Conservation (phyloP, 257 asterid genomes). For the Leonotis leonurus region DNA sequence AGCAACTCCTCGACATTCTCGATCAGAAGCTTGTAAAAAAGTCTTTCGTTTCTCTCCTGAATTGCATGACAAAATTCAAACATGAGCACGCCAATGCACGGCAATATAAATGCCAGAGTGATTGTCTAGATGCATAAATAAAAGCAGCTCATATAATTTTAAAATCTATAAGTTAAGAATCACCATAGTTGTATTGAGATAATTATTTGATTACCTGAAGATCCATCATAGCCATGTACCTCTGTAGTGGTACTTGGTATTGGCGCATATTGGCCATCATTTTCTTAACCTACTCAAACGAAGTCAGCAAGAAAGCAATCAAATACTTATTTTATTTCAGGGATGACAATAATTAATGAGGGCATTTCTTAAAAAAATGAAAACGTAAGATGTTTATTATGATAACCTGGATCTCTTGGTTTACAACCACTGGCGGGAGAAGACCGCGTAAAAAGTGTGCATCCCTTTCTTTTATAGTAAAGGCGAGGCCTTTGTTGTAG, state of each 20-base stretch:
- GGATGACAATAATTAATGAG: not conserved
- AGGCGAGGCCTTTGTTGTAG: constrained; percentile 95
- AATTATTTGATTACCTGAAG: constrained; percentile 62
- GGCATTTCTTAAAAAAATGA: not conserved
- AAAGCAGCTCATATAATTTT: not conserved
- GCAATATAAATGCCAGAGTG: too few species aligned
- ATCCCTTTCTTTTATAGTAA: constrained; percentile 83
- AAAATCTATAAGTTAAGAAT: not conserved
- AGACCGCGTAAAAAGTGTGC: constrained; percentile 95
- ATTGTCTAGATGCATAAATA: not conserved
- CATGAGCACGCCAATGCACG: too few species aligned
- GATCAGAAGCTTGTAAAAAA: constrained; percentile 95
- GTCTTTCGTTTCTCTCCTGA: constrained; percentile 86
- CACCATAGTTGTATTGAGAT: not conserved
- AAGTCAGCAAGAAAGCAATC: constrained; percentile 1
- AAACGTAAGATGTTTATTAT: constrained; percentile 1
- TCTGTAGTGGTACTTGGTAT: constrained; percentile 88
- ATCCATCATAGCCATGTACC: constrained; percentile 99
- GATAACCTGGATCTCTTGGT: constrained; percentile 79
- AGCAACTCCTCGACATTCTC: constrained; percentile 95
- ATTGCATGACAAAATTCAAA: not conserved
- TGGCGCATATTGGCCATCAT: constrained; percentile 92
- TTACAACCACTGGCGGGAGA: constrained; percentile 78
- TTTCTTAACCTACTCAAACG: constrained; percentile 60
- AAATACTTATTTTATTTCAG: not conserved